A percentile compares a stretch with the other conserved stretches of the same genome.
Conservation (phyloP, 495 filamentous ascomycete genomes). For the Penicillium coffeae region DNA sequence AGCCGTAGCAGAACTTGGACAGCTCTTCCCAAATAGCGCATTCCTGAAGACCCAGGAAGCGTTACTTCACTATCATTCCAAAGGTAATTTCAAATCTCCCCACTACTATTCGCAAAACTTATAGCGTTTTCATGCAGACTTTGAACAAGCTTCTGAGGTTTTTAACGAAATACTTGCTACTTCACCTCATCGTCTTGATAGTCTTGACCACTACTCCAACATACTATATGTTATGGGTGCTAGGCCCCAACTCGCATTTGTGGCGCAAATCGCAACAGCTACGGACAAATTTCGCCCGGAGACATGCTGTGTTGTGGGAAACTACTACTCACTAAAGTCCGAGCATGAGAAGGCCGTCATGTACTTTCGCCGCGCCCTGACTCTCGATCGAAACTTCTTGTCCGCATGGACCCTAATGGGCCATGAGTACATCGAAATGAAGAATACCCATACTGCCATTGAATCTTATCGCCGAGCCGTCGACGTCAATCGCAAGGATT, state of each 20-base stretch:
- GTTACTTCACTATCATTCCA: slow-evolving; percentile 86
- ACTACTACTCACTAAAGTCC: slow-evolving; percentile 91
- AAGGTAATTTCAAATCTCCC: slow-evolving; percentile 36
- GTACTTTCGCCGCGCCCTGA: slow-evolving; percentile 96
- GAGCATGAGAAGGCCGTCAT: slow-evolving; percentile 97
- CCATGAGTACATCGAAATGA: slow-evolving; percentile 98
- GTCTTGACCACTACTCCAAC: slow-evolving; percentile 92
- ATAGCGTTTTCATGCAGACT: slow-evolving; percentile 47
- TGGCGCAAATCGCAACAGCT: slow-evolving; percentile 82
- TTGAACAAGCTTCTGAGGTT: slow-evolving; percentile 76
- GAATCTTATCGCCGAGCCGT: slow-evolving; percentile 96
- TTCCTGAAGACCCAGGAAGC: slow-evolving; percentile 90
- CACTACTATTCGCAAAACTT: neutral
- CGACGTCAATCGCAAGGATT: slow-evolving; percentile 93
- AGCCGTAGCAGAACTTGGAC: slow-evolving; percentile 69
- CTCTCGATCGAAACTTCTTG: slow-evolving; percentile 83
- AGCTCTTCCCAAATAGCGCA: slow-evolving; percentile 77
- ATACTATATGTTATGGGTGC: slow-evolving; percentile 90
- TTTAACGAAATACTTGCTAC: slow-evolving; percentile 76
- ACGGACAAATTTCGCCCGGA: slow-evolving; percentile 97
- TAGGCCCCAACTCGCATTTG: slow-evolving; percentile 82
- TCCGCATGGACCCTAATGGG: slow-evolving; percentile 99
- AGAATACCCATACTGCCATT: slow-evolving; percentile 97
- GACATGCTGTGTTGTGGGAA: slow-evolving; percentile 94
- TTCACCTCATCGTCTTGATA: slow-evolving; percentile 85